Evolutionary conservation across 2,329 filamentous ascomycete species (phyloP).

Genomic region (Phaeosphaeriaceae sp.): DNA sequence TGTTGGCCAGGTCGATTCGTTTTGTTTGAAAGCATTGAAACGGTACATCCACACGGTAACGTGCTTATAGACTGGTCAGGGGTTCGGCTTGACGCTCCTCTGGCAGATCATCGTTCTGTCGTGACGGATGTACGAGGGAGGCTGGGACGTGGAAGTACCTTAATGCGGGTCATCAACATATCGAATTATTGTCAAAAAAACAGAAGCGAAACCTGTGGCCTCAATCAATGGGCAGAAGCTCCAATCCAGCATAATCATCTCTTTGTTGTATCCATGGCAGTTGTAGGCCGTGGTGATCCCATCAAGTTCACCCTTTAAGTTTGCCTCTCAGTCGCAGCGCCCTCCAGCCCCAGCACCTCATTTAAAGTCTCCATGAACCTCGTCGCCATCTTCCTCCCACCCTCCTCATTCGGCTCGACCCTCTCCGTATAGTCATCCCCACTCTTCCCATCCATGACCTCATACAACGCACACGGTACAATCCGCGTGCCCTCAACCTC

Average conservation of each 20-base stretch:
- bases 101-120: too few relatives aligned
- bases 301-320: neutral
- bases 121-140: too few relatives aligned
- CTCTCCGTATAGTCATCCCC: slow-evolving; percentile 41
- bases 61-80: too few relatives aligned
- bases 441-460: slow-evolving; percentile 41
- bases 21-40: too few relatives aligned
- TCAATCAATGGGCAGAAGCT: too few relatives aligned
- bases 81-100: too few relatives aligned
- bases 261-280: neutral
- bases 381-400: slow-evolving; percentile 44
- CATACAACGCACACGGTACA: slow-evolving; percentile 41
- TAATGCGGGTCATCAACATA: too few relatives aligned
- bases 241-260: neutral
- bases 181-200: too few relatives aligned
- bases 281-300: neutral
- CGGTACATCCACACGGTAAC: too few relatives aligned
- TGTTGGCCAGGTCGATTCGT: too few relatives aligned
- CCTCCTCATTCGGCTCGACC: slow-evolving; percentile 44
- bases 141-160: too few relatives aligned
- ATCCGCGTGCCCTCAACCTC: slow-evolving; percentile 37
- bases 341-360: neutral
- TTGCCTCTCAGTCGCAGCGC: neutral
- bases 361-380: slow-evolving; percentile 31
- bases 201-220: too few relatives aligned